These are phyloP conservation scores for Sarcocystis neurona DNA, from an alignment of 169 alveolate species.

Conservation along the genomic window DNA sequence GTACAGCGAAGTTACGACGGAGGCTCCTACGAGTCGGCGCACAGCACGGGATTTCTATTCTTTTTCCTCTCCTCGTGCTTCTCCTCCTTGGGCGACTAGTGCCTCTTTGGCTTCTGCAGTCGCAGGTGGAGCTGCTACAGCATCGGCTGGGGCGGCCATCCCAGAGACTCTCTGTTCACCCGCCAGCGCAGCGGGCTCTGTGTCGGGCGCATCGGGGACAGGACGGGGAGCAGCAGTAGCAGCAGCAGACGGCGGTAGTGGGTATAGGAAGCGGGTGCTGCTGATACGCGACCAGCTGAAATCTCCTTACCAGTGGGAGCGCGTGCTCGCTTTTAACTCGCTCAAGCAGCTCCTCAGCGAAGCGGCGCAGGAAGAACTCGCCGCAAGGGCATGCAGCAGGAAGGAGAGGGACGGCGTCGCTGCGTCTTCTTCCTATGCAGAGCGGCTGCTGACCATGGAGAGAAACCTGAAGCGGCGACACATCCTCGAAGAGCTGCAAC, in stretches of 20 bases:
- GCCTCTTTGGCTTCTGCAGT: no score
- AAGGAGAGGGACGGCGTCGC: no score
- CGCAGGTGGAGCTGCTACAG: not conserved
- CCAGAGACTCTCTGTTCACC: not conserved
- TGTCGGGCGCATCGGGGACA: no score
- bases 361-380: not conserved
- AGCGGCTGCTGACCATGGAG: slow-evolving; percentile 17
- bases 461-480: not conserved
- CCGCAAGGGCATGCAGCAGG: no score
- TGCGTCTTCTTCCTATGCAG: not conserved
- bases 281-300: not conserved
- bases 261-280: no score
- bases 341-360: not conserved
- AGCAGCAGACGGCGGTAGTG: no score
- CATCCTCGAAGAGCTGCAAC: not conserved
- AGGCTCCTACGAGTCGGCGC: not conserved
- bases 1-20: slow-evolving; percentile 22
- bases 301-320: not conserved
- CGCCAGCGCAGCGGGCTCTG: not conserved
- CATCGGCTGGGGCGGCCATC: not conserved
- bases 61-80: no score
- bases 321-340: not conserved
- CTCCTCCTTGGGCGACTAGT: no score
- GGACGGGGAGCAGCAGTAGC: no score
- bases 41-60: no score